Evolutionary conservation across 2,329 filamentous ascomycete genomes (phyloP).

Genomic region (Cytospora leucostoma): DNA sequence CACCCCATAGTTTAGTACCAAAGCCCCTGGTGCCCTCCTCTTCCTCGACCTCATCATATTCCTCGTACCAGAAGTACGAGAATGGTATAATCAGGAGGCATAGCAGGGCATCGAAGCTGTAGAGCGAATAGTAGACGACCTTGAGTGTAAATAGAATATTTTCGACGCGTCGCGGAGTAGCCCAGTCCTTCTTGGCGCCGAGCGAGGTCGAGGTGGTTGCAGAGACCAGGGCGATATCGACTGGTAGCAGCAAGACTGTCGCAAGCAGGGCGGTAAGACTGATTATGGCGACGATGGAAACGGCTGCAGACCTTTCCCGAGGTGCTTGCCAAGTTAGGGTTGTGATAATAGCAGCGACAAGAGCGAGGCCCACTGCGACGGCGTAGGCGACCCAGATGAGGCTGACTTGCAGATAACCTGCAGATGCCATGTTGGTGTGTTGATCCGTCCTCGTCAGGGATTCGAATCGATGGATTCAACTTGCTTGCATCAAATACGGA

Average conservation of each 20-base stretch:
- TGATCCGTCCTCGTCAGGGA: not conserved
- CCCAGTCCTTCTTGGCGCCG: conserved; percentile 92
- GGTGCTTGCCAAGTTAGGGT: conserved; percentile 91
- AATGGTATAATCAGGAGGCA: conserved; percentile 92
- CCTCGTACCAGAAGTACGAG: conserved; percentile 97
- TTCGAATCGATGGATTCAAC: not conserved
- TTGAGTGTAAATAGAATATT: conserved; percentile 79
- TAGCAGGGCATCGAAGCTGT: conserved; percentile 86
- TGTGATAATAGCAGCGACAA: conserved; percentile 78
- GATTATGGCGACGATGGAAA: conserved; percentile 83
- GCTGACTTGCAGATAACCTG: conserved; percentile 75
- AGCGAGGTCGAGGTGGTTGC: conserved; percentile 75
- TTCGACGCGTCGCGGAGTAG: conserved; percentile 76
- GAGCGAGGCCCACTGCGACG: conserved; percentile 74
- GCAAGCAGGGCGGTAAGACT: conserved; percentile 86
- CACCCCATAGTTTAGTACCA: conserved; percentile 73
- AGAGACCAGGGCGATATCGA: conserved; percentile 93
- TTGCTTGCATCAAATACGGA: not conserved
- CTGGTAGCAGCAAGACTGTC: conserved; percentile 87
- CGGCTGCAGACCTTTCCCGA: conserved; percentile 78
- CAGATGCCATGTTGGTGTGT: conserved; percentile 31
- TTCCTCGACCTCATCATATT: conserved; percentile 88
- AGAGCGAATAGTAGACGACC: conserved; percentile 89
- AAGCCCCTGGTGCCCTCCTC: conserved; percentile 76
- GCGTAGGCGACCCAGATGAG: conserved; percentile 96